Percentiles rank a stretch among this genome's conserved stretches.
These are phyloP conservation scores for Synchytrium microbalum DNA, from an alignment of 371 early-diverging fungal genomes.

Conservation along the genomic window DNA sequence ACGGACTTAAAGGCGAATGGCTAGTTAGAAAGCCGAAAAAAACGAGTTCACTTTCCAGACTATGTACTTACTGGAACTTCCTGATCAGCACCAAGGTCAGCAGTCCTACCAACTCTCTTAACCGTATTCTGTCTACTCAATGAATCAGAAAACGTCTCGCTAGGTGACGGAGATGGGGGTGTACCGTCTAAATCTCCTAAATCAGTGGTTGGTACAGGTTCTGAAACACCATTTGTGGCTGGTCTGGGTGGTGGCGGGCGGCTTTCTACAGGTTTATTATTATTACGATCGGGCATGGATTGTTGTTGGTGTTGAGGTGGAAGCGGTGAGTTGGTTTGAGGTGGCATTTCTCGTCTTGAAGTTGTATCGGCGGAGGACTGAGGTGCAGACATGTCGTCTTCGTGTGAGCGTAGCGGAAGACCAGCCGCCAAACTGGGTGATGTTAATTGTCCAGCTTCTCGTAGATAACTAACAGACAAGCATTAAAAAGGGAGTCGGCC, in stretches of 20 bases:
- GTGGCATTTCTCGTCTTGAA: background rate
- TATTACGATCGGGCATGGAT: no score
- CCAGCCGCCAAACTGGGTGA: background rate
- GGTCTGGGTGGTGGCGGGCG: background rate
- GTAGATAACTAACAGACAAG: constrained; percentile 24
- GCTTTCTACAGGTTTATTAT: no score
- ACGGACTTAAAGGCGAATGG: no score
- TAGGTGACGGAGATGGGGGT: background rate
- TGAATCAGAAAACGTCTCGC: background rate
- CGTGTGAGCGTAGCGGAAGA: constrained; percentile 3
- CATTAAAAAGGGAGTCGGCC: no score
- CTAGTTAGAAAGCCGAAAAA: no score
- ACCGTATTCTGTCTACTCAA: background rate
- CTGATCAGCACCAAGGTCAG: background rate
- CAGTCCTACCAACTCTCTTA: background rate
- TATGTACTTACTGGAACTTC: background rate
- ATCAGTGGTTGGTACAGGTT: background rate
- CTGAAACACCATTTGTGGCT: background rate
- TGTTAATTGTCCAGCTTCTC: constrained; percentile 30
- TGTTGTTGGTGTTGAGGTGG: background rate
- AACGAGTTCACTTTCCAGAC: no score
- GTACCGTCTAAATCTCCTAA: background rate
- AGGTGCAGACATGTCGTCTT: constrained; percentile 6
- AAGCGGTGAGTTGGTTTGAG: background rate
- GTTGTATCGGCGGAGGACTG: no score